These are phyloP conservation scores for Skeletonema costatum DNA, from an alignment of 108 stramenopile genomes.

Conservation along the genomic window DNA sequence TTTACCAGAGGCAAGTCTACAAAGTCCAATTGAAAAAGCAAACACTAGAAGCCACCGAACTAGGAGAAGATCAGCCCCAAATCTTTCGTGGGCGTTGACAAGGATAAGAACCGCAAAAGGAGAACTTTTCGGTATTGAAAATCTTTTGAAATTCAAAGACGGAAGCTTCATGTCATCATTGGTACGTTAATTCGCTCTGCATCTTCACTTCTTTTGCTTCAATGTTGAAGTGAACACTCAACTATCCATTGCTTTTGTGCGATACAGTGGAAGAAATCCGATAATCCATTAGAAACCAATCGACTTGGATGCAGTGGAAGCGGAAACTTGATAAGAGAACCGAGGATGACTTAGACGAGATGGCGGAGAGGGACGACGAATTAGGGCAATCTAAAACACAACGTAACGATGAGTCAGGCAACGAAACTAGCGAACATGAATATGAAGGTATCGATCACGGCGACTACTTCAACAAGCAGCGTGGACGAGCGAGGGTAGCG, in stretches of 20 bases:
- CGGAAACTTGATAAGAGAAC: slow-evolving; percentile 23
- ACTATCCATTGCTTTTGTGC: not conserved
- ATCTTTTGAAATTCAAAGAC: slow-evolving; percentile 79
- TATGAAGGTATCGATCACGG: slow-evolving; percentile 53
- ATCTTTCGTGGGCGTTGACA: slow-evolving; percentile 72
- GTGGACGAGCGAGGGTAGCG: slow-evolving; percentile 54
- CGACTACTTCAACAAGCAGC: slow-evolving; percentile 59
- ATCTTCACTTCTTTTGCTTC: not conserved
- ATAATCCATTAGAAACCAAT: slow-evolving; percentile 51
- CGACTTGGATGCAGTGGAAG: slow-evolving; percentile 28
- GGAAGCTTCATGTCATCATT: slow-evolving; percentile 76
- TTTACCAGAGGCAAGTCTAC: slow-evolving; percentile 93
- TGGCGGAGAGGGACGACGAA: slow-evolving; percentile 26
- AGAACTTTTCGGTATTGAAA: slow-evolving; percentile 87
- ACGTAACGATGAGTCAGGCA: slow-evolving; percentile 15
- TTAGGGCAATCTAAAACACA: slow-evolving; percentile 13
- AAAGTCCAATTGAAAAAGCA: slow-evolving; percentile 90
- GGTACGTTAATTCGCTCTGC: slow-evolving; percentile 34
- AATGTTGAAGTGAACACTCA: not conserved
- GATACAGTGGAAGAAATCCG: slow-evolving; percentile 31
- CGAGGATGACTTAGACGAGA: slow-evolving; percentile 29
- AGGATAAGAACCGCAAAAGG: slow-evolving; percentile 75
- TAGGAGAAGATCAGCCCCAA: slow-evolving; percentile 51
- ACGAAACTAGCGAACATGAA: slow-evolving; percentile 15
- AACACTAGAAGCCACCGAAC: slow-evolving; percentile 55